Base-by-base conservation (phyloP, 139 green algal genomes). In the Picochlorum sp. region DNA sequence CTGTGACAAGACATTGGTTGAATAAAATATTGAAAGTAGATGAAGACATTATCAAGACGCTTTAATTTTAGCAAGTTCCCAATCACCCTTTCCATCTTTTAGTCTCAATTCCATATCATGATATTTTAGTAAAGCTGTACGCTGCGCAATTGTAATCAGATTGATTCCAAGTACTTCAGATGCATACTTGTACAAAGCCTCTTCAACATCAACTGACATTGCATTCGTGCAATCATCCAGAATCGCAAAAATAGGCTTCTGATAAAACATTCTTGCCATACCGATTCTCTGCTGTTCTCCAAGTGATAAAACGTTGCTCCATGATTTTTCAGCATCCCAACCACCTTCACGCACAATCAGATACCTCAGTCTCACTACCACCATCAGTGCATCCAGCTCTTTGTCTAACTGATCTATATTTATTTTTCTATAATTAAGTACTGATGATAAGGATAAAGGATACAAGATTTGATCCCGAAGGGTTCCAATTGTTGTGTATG, bases 181-280 rank as follows among this genome's bases (percentile, higher is more conserved):
- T 13, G 69, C 69, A 28, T 76, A 61, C 33, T 36, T 24, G 61
- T 87, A 89, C 47, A 89, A 67, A 0, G 44, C 40, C 66, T 85
- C 77, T 64, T 89, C 81, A 32, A 88, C 66, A 33, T 89, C 81
- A 45, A 85, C 74, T 32, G 40, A 84, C 20, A 73, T 88, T 2
- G 81, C 82, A 53, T 87, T 89, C 28, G 82, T 89, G 72, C 81
- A 88, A 60, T 89, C 81, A 37, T 89, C 82, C 39, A 89, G 59
- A 9, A 89, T 61, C 2, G 62, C 78, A 43, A 79, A 89, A 14
- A 55, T 59, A 9, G 82, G 82, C 14, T 44, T 36, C 50, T 89
- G 82, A 72, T 79, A 89, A 61, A 89, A 89, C 14, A 89, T 65
- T 24, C 82, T 62, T 3, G 81, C 82, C 82, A 90, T 88, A 58